These are phyloP conservation scores for Suhomyces kilbournensis DNA, from an alignment of 805 yeast genomes.

Conservation along the genomic window DNA sequence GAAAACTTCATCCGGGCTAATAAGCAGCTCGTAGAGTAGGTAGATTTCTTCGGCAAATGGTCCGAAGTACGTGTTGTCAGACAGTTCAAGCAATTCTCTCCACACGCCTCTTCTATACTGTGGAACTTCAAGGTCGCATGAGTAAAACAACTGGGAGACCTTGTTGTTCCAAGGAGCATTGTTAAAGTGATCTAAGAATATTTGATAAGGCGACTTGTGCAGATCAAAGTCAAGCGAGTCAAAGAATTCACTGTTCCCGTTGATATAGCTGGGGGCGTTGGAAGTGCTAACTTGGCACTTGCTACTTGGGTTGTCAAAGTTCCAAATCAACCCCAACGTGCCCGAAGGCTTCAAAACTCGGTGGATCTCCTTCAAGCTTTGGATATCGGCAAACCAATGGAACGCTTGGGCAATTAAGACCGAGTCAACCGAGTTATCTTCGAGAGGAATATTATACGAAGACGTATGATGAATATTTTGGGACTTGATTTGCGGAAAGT, in stretches of 20 bases:
- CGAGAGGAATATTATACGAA: conserved; percentile 46
- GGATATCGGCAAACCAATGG: conserved; percentile 61
- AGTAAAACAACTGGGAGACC: conserved; percentile 32
- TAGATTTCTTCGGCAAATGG: conserved; percentile 32
- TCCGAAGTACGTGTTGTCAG: conserved; percentile 30
- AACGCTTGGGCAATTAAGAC: conserved; percentile 59
- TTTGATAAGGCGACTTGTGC: conserved; percentile 4
- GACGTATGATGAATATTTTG: conserved; percentile 31
- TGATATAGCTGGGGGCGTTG: conserved; percentile 1
- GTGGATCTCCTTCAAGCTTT: conserved; percentile 46
- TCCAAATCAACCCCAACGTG: conserved; percentile 57
- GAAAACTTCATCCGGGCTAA: conserved; percentile 38
- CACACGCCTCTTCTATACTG: conserved; percentile 53
- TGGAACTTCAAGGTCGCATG: conserved; percentile 46
- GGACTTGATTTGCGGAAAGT: conserved; percentile 43
- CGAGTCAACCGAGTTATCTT: conserved; percentile 44
- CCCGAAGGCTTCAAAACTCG: conserved; percentile 51
- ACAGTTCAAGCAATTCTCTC: conserved; percentile 34
- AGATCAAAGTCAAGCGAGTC: conserved; percentile 2
- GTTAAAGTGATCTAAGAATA: conserved; percentile 15
- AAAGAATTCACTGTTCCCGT: conserved; percentile 6
- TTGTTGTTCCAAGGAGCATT: conserved; percentile 36
- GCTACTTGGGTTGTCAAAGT: conserved; percentile 39
- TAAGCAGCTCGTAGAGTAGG: conserved; percentile 24
- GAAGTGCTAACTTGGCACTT: conserved; percentile 6